Percentiles rank a stretch among this genome's conserved stretches.
These are phyloP conservation scores for Russula dissimulans DNA, from an alignment of 768 basidiomycete genomes.

Conservation along the genomic window DNA sequence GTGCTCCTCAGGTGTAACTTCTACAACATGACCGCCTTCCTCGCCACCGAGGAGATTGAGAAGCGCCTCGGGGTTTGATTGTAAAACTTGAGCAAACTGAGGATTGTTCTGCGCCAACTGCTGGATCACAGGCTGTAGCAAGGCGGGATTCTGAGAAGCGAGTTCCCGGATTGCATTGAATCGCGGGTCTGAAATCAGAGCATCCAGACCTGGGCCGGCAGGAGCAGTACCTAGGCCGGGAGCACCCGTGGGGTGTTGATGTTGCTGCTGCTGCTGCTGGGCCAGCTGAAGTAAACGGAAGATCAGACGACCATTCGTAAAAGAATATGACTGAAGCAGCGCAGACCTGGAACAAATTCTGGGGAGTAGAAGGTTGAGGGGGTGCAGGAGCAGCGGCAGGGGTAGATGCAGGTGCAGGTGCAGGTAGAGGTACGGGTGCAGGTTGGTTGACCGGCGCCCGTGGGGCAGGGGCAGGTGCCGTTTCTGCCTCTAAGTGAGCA, in stretches of 20 bases:
- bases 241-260: constrained; percentile 30
- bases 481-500: constrained; percentile 49
- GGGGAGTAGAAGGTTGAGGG: constrained; percentile 38
- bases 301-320: not conserved
- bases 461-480: constrained; percentile 26
- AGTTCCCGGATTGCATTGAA: constrained; percentile 66
- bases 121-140: constrained; percentile 75
- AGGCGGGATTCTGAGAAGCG: constrained; percentile 64
- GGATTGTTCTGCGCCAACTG: constrained; percentile 74
- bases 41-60: constrained; percentile 49
- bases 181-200: constrained; percentile 53
- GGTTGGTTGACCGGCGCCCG: constrained; percentile 19
- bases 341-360: constrained; percentile 80
- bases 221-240: constrained; percentile 8
- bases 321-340: not conserved
- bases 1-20: constrained; percentile 78
- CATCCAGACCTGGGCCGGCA: constrained; percentile 34
- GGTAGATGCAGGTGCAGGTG: constrained; percentile 14
- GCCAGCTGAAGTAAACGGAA: constrained; percentile 42
- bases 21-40: constrained; percentile 47
- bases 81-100: constrained; percentile 55
- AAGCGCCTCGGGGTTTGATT: constrained; percentile 63
- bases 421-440: constrained; percentile 25
- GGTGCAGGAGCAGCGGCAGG: constrained; percentile 29
- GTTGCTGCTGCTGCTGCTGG: constrained; percentile 53